These are phyloP conservation scores for Globisporangium irregulare DNA, from an alignment of 352 stramenopile species.

Conservation along the genomic window DNA sequence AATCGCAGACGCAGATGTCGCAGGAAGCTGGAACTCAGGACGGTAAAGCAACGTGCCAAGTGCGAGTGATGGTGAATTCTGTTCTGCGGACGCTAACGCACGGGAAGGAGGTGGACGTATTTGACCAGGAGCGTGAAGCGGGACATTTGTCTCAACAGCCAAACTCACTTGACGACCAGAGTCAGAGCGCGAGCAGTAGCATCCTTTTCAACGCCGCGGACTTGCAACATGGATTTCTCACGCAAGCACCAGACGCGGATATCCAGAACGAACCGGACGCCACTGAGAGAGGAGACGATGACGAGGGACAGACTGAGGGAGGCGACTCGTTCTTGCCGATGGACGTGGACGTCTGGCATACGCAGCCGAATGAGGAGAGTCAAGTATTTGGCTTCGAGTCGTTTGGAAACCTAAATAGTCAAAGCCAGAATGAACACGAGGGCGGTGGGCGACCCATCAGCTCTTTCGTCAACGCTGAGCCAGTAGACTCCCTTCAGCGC, in stretches of 20 bases:
- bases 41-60: not conserved
- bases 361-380: constrained; percentile 13
- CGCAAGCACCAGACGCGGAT: constrained; percentile 1
- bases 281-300: not conserved
- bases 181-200: not conserved
- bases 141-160: not conserved
- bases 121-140: not conserved
- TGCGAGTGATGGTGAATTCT: not conserved
- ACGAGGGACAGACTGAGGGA: not conserved
- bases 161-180: not conserved
- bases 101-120: not conserved
- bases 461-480: not conserved
- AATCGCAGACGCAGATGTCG: constrained; percentile 10
- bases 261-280: not conserved
- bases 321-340: not conserved
- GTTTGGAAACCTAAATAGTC: not conserved
- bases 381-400: constrained; percentile 3
- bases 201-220: not conserved
- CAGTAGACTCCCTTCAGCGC: not conserved
- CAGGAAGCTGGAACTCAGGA: not conserved
- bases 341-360: constrained; percentile 13
- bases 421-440: constrained; percentile 6
- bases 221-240: not conserved
- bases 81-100: not conserved
- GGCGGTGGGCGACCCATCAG: not conserved